A percentile compares a stretch with the other conserved stretches of the same genome.
Conservation (phyloP, 345 rosid species). For the Melaleuca alternifolia region DNA sequence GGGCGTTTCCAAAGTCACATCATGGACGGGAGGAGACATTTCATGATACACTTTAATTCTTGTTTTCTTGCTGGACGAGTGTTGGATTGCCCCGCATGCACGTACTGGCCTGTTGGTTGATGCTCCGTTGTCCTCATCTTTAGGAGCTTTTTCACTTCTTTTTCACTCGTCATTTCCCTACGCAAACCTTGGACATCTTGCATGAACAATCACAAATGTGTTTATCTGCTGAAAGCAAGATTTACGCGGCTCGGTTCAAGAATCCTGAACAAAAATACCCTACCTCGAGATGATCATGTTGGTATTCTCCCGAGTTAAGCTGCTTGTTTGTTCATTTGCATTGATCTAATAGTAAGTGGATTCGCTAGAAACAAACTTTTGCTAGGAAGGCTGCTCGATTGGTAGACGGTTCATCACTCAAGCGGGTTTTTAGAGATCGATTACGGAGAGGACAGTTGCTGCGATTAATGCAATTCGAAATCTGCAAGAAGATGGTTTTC, state of each 20-base stretch:
- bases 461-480: background rate
- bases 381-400: background rate
- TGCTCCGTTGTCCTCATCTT: background rate
- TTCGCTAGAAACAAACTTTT: background rate
- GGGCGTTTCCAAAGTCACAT: background rate
- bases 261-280: background rate
- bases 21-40: background rate
- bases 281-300: background rate
- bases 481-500: accelerated
- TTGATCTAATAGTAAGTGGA: background rate
- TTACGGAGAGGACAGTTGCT: background rate
- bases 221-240: background rate
- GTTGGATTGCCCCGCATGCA: background rate
- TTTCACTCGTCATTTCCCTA: background rate
- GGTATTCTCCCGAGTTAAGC: background rate
- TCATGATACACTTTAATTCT: background rate
- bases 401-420: background rate
- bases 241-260: background rate
- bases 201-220: background rate
- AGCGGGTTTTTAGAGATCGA: background rate
- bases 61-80: background rate
- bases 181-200: background rate
- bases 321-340: background rate
- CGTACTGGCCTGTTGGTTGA: background rate
- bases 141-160: background rate